A percentile compares a stretch with the other conserved stretches of the same genome.
Evolutionary conservation across 2,329 filamentous ascomycete species (phyloP).

Genomic region (Cladosporium cucumerinum): DNA sequence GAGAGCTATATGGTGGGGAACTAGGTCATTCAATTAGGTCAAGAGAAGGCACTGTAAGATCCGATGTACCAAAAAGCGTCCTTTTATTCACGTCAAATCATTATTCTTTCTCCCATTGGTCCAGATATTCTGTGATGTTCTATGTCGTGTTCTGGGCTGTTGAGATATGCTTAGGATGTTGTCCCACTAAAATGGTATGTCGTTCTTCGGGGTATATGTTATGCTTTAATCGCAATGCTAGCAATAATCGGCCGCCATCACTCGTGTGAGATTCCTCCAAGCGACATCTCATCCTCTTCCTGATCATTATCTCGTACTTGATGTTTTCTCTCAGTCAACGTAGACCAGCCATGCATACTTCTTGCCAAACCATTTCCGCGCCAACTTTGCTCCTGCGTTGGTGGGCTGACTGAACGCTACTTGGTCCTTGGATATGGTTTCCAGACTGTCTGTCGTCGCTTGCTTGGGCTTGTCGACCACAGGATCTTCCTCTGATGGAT

Average conservation of each 20-base stretch:
- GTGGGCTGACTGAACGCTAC: conserved; percentile 67
- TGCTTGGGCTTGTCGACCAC: background rate
- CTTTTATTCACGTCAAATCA: background rate
- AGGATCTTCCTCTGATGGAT: background rate
- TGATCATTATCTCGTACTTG: background rate
- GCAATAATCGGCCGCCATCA: background rate
- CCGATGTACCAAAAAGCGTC: background rate
- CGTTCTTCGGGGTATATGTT: background rate
- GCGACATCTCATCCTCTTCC: background rate
- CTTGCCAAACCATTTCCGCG: conserved; percentile 56
- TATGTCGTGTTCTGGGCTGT: background rate
- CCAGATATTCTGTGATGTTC: background rate
- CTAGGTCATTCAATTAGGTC: background rate
- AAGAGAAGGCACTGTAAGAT: background rate
- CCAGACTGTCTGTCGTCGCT: conserved; percentile 31
- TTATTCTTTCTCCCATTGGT: background rate
- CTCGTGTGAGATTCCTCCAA: background rate
- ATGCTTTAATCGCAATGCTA: conserved; percentile 1
- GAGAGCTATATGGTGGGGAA: background rate
- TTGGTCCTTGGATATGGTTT: conserved; percentile 52
- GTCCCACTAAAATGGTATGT: background rate
- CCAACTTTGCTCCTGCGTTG: conserved; percentile 56
- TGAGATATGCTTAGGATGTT: background rate
- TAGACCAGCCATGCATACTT: conserved; percentile 60
- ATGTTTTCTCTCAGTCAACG: conserved; percentile 9